Percentiles rank a stretch among this genome's conserved stretches.
Evolutionary conservation across 1,139 yeast genomes (phyloP).

Genomic region (Meyerozyma smithsonii): DNA sequence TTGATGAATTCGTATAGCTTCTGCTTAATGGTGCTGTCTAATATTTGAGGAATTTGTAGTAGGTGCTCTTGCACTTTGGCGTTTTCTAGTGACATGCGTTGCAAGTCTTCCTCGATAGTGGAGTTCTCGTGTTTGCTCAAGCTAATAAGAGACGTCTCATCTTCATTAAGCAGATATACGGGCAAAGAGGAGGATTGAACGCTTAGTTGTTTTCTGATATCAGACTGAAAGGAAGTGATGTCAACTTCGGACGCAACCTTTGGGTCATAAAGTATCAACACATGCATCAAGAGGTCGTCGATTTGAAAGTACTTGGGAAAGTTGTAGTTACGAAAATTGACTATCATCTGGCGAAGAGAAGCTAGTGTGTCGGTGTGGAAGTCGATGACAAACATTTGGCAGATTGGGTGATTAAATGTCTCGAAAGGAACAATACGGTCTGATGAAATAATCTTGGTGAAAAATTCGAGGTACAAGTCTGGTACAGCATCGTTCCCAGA

Average conservation of each 20-base stretch:
- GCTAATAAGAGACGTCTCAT: slow-evolving; percentile 10
- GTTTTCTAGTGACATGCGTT: slow-evolving; percentile 27
- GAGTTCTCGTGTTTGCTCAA: slow-evolving; percentile 31
- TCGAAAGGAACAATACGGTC: slow-evolving; percentile 74
- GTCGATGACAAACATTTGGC: slow-evolving; percentile 67
- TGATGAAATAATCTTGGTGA: slow-evolving; percentile 58
- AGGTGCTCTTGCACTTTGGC: background rate
- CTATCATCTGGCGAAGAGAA: slow-evolving; percentile 27
- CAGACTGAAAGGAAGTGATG: slow-evolving; percentile 25
- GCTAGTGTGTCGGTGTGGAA: slow-evolving; percentile 45
- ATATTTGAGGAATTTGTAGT: background rate
- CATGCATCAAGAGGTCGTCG: slow-evolving; percentile 50
- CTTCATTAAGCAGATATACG: slow-evolving; percentile 4
- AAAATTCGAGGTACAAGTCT: slow-evolving; percentile 52
- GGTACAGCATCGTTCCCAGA: slow-evolving; percentile 4
- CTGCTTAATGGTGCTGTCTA: slow-evolving; percentile 28
- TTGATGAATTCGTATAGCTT: slow-evolving; percentile 52
- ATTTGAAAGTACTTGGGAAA: slow-evolving; percentile 59
- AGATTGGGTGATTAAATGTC: slow-evolving; percentile 84
- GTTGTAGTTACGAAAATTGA: slow-evolving; percentile 36
- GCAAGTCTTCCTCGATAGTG: slow-evolving; percentile 54
- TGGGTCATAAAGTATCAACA: slow-evolving; percentile 36
- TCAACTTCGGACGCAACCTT: slow-evolving; percentile 13
- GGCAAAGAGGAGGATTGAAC: slow-evolving; percentile 28
- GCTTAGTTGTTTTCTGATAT: slow-evolving; percentile 23